Percentiles rank a stretch among this genome's conserved stretches.
Evolutionary conservation across 23 red algal species (phyloP).

Genomic region (Gracilaria domingensis): DNA sequence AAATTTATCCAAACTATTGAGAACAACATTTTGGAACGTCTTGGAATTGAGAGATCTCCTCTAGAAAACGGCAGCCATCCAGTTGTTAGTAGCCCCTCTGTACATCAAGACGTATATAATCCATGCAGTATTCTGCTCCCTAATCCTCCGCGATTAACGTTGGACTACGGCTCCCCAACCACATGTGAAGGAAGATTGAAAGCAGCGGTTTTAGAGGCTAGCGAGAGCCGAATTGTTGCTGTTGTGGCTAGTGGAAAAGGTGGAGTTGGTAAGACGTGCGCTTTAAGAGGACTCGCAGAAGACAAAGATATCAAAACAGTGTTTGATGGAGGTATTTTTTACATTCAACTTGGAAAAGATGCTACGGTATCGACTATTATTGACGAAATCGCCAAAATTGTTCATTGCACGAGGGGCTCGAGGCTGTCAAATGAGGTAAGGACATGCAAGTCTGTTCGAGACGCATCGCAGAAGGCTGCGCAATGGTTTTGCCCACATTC

Average conservation of each 20-base stretch:
- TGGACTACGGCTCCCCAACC: not conserved
- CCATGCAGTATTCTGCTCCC: not conserved
- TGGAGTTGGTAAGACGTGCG: constrained; percentile 14
- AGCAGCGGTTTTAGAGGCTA: not conserved
- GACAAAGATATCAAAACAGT: not conserved
- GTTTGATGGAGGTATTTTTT: constrained; percentile 4
- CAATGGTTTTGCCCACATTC: no score
- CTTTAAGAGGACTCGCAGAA: not conserved
- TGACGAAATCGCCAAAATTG: not conserved
- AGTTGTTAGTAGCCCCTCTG: not conserved
- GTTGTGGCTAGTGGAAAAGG: constrained; percentile 18
- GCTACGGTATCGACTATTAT: not conserved
- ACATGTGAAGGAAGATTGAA: constrained; percentile 23
- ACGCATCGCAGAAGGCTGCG: no score
- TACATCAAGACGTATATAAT: not conserved
- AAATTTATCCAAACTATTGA: not conserved
- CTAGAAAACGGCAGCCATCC: not conserved
- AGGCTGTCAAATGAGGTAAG: not conserved
- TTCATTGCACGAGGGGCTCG: not conserved
- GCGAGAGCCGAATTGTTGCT: not conserved
- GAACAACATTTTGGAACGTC: not conserved
- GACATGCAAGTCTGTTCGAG: no score
- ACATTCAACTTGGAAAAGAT: constrained; percentile 30
- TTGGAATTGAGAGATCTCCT: not conserved
- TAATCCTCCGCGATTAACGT: constrained; percentile 4